phyloP scores from a whole-genome alignment of 495 filamentous ascomycete species.

The Pyronema domesticum region DNA sequence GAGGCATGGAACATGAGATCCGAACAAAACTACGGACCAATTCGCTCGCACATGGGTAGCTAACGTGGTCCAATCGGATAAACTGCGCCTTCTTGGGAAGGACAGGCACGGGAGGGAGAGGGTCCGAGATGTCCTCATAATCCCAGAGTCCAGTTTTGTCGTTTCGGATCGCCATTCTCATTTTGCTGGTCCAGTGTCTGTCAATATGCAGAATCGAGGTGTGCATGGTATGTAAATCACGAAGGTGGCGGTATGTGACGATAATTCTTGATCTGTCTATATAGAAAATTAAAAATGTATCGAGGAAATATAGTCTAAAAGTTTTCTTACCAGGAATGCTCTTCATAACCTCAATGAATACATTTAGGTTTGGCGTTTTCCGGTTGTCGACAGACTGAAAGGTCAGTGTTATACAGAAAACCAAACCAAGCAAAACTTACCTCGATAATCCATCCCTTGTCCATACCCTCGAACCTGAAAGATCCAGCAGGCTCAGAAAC shows the following conservation, averaged over 20 bases:
- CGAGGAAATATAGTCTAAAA: neutral
- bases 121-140: constrained; percentile 65
- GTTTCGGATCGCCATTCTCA: constrained; percentile 84
- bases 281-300: neutral
- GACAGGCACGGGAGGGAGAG: constrained; percentile 53
- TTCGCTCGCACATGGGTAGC: constrained; percentile 74
- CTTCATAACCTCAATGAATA: constrained; percentile 85
- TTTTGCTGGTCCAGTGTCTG: constrained; percentile 84
- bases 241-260: constrained; percentile 84
- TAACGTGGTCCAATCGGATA: constrained; percentile 74
- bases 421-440: constrained; percentile 12
- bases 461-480: constrained; percentile 77
- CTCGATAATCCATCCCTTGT: constrained; percentile 86
- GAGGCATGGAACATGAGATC: constrained; percentile 73
- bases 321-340: constrained; percentile 43
- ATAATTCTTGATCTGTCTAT: constrained; percentile 56
- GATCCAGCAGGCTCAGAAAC: constrained; percentile 90
- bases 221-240: constrained; percentile 84
- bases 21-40: constrained; percentile 89
- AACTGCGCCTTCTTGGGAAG: constrained; percentile 68
- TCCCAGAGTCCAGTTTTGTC: constrained; percentile 74
- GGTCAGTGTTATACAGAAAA: neutral
- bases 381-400: constrained; percentile 59
- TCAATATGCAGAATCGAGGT: constrained; percentile 87
- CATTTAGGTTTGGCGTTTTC: constrained; percentile 65